Percentiles rank a stretch among this genome's conserved stretches.
phyloP scores from a whole-genome alignment of 371 early-diverging fungal species.

The Dichotomocladium elegans region DNA sequence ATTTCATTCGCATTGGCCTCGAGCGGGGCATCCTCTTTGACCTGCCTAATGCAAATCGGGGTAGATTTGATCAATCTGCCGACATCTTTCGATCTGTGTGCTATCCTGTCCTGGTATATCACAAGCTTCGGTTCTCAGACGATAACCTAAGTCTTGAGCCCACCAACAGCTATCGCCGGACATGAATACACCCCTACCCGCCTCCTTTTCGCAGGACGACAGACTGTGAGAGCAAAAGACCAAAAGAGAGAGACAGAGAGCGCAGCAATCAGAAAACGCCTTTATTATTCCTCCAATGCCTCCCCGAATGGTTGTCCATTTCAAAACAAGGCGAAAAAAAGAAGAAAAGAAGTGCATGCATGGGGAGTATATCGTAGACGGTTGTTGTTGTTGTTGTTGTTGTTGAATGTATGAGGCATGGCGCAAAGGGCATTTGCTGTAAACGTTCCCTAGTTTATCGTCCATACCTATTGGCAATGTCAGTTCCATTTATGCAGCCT shows the following conservation, averaged over 20 bases:
- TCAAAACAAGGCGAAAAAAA: neutral
- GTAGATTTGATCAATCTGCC: neutral
- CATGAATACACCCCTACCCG: neutral
- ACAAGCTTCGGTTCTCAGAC: neutral
- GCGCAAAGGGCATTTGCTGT: neutral
- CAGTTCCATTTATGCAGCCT: no score
- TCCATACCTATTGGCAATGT: conserved; percentile 14
- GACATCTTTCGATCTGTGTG: conserved; percentile 2
- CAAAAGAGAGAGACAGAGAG: neutral
- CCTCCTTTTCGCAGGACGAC: neutral
- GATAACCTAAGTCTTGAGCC: neutral
- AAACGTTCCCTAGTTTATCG: no score
- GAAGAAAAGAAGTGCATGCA: neutral
- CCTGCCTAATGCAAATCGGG: neutral
- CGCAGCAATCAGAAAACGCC: no score
- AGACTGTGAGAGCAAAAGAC: neutral
- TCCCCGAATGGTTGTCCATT: no score
- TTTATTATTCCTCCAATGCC: no score
- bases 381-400: neutral
- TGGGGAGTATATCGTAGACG: neutral
- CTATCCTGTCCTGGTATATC: neutral
- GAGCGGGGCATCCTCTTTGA: neutral
- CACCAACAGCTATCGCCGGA: neutral
- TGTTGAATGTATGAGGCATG: neutral
- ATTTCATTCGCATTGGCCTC: conserved; percentile 5